Evolutionary conservation across 805 yeast genomes (phyloP).

Genomic region (Zygoascus ofunaensis): DNA sequence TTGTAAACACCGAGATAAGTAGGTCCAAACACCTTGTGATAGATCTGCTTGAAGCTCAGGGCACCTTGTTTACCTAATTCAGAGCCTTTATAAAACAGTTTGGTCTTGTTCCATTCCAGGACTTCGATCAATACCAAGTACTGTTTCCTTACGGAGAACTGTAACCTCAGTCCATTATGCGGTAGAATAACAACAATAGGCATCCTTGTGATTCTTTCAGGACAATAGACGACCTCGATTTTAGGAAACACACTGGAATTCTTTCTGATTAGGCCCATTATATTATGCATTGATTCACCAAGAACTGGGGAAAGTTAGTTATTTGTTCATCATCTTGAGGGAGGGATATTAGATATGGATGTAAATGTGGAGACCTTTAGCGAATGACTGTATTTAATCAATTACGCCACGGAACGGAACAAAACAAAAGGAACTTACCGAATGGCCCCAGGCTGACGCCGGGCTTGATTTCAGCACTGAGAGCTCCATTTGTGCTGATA

Average conservation of each 20-base stretch:
- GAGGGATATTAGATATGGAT: too few relatives aligned
- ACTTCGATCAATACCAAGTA: conserved; percentile 20
- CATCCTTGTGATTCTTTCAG: conserved; percentile 7
- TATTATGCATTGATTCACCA: conserved; percentile 14
- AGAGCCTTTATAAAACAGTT: conserved; percentile 16
- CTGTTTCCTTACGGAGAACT: conserved; percentile 20
- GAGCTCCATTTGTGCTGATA: neutral
- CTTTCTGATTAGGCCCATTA: conserved; percentile 11
- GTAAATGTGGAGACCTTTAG: too few relatives aligned
- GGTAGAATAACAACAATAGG: conserved; percentile 15
- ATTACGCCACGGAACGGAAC: too few relatives aligned
- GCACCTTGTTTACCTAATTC: conserved; percentile 15
- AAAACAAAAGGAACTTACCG: too few relatives aligned
- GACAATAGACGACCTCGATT: conserved; percentile 16
- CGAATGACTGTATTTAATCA: too few relatives aligned
- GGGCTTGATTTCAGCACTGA: conserved; percentile 6
- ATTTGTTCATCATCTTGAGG: neutral
- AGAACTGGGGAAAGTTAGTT: conserved; percentile 8
- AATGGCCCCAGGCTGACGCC: conserved; percentile 11
- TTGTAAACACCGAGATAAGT: conserved; percentile 46
- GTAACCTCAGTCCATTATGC: conserved; percentile 19
- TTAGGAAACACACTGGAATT: conserved; percentile 12
- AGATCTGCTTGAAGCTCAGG: conserved; percentile 35
- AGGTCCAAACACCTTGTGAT: conserved; percentile 52
- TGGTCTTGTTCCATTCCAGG: conserved; percentile 14